phyloP scores from a whole-genome alignment of 2,329 filamentous ascomycete species.

The Neopestalotiopsis sp. region DNA sequence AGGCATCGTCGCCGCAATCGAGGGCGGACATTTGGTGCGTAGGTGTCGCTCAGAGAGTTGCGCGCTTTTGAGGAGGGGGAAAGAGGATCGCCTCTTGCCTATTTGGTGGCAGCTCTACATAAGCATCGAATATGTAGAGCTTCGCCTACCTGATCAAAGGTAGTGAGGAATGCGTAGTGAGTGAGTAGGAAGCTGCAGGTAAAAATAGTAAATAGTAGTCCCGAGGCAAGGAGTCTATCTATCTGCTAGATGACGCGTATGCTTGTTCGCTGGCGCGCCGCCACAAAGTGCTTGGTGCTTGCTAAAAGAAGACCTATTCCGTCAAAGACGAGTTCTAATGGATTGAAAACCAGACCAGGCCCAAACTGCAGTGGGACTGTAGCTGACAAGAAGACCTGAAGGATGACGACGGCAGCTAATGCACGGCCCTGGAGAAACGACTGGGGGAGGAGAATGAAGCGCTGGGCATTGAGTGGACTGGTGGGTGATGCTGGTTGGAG shows the following conservation, averaged over 20 bases:
- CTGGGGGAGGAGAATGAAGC: not conserved
- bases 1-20: slow-evolving; percentile 65
- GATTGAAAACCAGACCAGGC: not conserved
- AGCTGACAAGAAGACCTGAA: not conserved
- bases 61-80: not conserved
- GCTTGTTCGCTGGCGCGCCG: not conserved
- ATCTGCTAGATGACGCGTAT: not conserved
- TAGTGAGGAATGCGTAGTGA: too few species aligned
- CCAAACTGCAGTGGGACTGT: slow-evolving; percentile 6
- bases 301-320: not conserved
- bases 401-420: slow-evolving; percentile 18
- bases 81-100: not conserved
- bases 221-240: too few species aligned
- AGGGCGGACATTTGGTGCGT: slow-evolving; percentile 40
- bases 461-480: not conserved
- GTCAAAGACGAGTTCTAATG: not conserved
- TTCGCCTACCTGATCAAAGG: not conserved
- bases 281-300: not conserved
- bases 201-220: too few species aligned
- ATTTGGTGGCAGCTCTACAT: slow-evolving; percentile 8
- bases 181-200: too few species aligned
- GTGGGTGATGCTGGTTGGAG: not conserved
- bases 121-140: not conserved
- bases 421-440: slow-evolving; percentile 15
- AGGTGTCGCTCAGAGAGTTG: not conserved